Conservation (phyloP, 129 eudicot species). For the Logfia minima region DNA sequence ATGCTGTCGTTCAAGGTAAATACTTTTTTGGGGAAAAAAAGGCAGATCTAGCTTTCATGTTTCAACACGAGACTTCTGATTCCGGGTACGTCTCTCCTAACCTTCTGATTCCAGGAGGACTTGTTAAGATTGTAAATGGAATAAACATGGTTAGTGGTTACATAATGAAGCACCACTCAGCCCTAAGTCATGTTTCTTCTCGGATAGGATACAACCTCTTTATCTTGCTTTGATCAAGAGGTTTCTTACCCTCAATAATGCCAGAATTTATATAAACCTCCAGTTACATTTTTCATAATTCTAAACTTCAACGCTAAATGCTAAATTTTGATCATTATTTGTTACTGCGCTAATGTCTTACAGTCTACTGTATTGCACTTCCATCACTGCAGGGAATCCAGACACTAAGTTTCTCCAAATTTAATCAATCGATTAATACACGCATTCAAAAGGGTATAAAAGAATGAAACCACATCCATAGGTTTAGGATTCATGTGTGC, state of each 20-base stretch:
- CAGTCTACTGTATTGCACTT: neutral
- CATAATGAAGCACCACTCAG: neutral
- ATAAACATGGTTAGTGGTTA: neutral
- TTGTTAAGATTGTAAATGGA: neutral
- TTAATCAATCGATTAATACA: neutral
- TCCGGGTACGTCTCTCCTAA: neutral
- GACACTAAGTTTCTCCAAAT: neutral
- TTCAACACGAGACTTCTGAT: neutral
- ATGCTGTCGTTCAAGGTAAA: no score
- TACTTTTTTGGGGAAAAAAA: neutral
- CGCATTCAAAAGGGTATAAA: neutral
- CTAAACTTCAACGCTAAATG: neutral
- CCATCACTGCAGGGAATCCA: neutral
- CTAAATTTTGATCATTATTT: neutral
- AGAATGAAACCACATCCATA: neutral
- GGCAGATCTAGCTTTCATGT: neutral
- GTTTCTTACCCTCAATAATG: neutral
- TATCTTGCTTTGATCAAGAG: neutral
- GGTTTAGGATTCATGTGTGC: neutral
- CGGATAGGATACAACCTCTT: neutral
- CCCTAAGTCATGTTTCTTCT: neutral
- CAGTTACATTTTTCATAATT: neutral
- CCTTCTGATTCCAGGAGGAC: neutral
- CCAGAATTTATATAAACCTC: no score
- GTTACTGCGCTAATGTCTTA: neutral